Evolutionary conservation across 1,284 basidiomycete genomes (phyloP), one percentile per base, ranked within the genome.

Genomic region (Ceratobasidium sp.): DNA sequence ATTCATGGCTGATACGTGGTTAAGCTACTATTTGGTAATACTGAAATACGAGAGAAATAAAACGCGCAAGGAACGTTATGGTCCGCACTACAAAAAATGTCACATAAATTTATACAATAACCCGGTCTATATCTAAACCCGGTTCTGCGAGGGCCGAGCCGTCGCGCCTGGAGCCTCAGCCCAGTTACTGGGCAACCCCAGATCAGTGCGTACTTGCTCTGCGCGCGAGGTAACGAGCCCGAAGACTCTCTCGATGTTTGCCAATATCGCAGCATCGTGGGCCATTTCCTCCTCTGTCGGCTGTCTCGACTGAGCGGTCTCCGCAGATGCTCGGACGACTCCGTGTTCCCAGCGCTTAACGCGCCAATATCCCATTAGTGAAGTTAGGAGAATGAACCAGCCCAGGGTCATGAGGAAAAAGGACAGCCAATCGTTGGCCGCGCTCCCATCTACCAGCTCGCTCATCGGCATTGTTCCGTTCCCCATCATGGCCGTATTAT

Each of bases 341-440:
- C 85, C 86, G 41, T 79, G 75, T 74, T 90, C 89, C 87, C 88
- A 91, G 64, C 89, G 85, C 77, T 93, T 93, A 44, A 93, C 85
- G 72, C 92, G 85, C 84, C 89, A 92, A 80, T 87, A 95, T 21
- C 89, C 87, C 52, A 93, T 84, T 58, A 90, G 72, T 47, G 88
- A 89, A 1, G 90, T 89, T 21, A 94, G 80, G 16, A 96, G 81
- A 44, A 95, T 80, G 82, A 96, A 93, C 93, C 93, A 96, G 11
- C 95, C 91, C 41, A 94, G 74, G 0, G 88, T 90, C 91, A 97
- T 97, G 74, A 97, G 84, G 62, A 96, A 79, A 79, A 96, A 94
- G 0, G 91, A 87, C 41, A 97, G 79, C 91, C 91, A 96, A 73
- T 95, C 92, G 74, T 81, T 84, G 42, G 81, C 80, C 29, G 76